These are phyloP conservation scores for Fusarium cyanostomum DNA, from an alignment of 2,329 filamentous ascomycete species.

Conservation along the genomic window DNA sequence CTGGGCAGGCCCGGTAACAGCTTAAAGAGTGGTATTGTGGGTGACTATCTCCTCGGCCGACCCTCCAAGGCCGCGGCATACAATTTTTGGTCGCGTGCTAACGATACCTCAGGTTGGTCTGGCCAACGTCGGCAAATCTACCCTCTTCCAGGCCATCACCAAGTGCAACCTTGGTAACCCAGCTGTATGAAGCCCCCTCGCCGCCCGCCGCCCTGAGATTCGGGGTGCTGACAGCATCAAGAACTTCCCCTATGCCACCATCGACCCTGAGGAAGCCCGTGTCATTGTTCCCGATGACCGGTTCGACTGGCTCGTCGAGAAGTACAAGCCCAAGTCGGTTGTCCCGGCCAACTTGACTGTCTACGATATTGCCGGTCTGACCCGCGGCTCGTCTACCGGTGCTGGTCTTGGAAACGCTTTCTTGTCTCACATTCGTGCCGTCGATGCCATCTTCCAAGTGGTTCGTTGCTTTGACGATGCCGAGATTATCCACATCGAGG, in stretches of 20 bases:
- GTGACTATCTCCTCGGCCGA: constrained; percentile 40
- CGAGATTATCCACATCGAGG: constrained; percentile 99
- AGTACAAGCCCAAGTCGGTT: constrained; percentile 96
- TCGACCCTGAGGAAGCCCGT: constrained; percentile 97
- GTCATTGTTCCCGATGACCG: constrained; percentile 96
- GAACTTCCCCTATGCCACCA: constrained; percentile 99
- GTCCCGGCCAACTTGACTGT: constrained; percentile 98
- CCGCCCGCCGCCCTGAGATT: constrained; percentile 48
- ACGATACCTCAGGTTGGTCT: constrained; percentile 79
- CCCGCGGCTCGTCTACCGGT: constrained; percentile 94
- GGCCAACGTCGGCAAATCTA: constrained; percentile 99
- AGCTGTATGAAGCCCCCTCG: constrained; percentile 70
- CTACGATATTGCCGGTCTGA: constrained; percentile 98
- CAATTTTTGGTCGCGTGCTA: constrained; percentile 32
- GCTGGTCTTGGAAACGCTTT: constrained; percentile 98
- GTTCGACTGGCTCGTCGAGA: constrained; percentile 93
- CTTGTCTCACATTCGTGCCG: constrained; percentile 97
- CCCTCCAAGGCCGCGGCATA: background rate
- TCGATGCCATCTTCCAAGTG: constrained; percentile 98
- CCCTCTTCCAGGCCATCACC: constrained; percentile 99
- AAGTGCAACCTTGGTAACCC: constrained; percentile 98
- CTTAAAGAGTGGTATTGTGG: constrained; percentile 98
- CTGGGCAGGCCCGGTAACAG: constrained; percentile 97
- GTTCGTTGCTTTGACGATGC: constrained; percentile 98
- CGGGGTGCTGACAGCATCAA: constrained; percentile 57